These are phyloP conservation scores for Pseudevernia furfuracea DNA, from an alignment of 495 filamentous ascomycete genomes.

Conservation along the genomic window DNA sequence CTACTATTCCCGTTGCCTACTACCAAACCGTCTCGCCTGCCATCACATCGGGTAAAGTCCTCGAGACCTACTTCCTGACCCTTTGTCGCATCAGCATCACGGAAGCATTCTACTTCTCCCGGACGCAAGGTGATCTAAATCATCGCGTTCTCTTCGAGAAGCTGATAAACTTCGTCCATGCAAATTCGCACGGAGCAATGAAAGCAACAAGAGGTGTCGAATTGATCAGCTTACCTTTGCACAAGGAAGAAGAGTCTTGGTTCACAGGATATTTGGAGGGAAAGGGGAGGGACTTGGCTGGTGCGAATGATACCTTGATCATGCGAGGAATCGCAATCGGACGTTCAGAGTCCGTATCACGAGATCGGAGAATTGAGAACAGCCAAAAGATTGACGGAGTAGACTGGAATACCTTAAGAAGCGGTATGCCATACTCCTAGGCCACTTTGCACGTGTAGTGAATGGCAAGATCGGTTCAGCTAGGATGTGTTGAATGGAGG, in stretches of 20 bases:
- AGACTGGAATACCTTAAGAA: slow-evolving; percentile 40
- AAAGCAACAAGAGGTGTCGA: slow-evolving; percentile 54
- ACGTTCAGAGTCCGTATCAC: slow-evolving; percentile 5
- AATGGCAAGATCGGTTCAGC: background rate
- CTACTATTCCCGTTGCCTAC: slow-evolving; percentile 63
- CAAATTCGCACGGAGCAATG: slow-evolving; percentile 36
- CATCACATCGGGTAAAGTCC: slow-evolving; percentile 49
- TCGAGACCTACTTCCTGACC: slow-evolving; percentile 57
- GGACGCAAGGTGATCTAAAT: slow-evolving; percentile 51
- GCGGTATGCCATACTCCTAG: slow-evolving; percentile 4
- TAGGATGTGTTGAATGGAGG: background rate
- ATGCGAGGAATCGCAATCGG: slow-evolving; percentile 58
- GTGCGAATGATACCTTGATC: slow-evolving; percentile 59
- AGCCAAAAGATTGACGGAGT: slow-evolving; percentile 46
- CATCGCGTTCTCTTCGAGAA: slow-evolving; percentile 57
- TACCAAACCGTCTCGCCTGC: slow-evolving; percentile 64
- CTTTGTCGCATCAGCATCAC: slow-evolving; percentile 58
- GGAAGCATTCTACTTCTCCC: slow-evolving; percentile 67
- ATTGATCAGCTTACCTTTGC: slow-evolving; percentile 62
- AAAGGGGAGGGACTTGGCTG: slow-evolving; percentile 51
- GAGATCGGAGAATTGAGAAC: slow-evolving; percentile 24
- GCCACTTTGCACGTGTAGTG: background rate
- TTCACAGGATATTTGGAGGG: slow-evolving; percentile 57
- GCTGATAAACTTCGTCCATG: slow-evolving; percentile 57
- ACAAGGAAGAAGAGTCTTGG: slow-evolving; percentile 62